Percentiles rank a stretch among this genome's conserved stretches.
Conservation (phyloP, 108 stramenopile genomes). For the Conticribra weissflogii region DNA sequence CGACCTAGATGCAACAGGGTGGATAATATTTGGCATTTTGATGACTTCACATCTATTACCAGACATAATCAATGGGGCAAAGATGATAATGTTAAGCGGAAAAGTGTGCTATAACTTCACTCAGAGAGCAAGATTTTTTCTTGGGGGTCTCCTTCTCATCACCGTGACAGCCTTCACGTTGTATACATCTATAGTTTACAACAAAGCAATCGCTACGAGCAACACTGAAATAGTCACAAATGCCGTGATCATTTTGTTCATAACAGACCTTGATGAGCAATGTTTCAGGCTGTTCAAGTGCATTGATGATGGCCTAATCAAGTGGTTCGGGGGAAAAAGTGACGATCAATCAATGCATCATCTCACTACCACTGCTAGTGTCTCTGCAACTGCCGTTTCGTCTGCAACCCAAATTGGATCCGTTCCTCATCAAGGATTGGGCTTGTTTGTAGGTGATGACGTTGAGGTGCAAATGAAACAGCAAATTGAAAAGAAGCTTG, state of each 20-base stretch:
- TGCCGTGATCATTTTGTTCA: slow-evolving; percentile 27
- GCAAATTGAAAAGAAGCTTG: too few relatives aligned
- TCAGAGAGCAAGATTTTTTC: not conserved
- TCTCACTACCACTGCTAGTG: too few relatives aligned
- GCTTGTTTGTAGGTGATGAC: too few relatives aligned
- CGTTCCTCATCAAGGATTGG: too few relatives aligned
- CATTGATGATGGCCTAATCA: too few relatives aligned
- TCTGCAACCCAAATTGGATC: too few relatives aligned
- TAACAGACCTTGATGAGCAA: slow-evolving; percentile 35
- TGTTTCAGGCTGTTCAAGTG: too few relatives aligned
- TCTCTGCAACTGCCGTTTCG: too few relatives aligned
- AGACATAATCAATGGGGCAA: slow-evolving; percentile 20
- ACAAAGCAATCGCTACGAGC: slow-evolving; percentile 18
- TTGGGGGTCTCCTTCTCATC: slow-evolving; percentile 7
- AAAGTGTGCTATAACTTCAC: not conserved
- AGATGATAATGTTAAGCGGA: slow-evolving; percentile 2
- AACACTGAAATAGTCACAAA: slow-evolving; percentile 25
- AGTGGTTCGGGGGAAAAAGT: too few relatives aligned
- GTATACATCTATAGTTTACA: slow-evolving; percentile 19
- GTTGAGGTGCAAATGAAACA: too few relatives aligned
- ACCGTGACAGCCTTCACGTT: slow-evolving; percentile 11
- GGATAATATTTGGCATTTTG: slow-evolving; percentile 17
- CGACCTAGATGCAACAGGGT: slow-evolving; percentile 11
- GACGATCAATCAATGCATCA: too few relatives aligned
- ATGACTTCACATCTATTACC: slow-evolving; percentile 9